Evolutionary conservation across 208 protist species (phyloP).

Genomic region (Kentomonas sorsogonicus): DNA sequence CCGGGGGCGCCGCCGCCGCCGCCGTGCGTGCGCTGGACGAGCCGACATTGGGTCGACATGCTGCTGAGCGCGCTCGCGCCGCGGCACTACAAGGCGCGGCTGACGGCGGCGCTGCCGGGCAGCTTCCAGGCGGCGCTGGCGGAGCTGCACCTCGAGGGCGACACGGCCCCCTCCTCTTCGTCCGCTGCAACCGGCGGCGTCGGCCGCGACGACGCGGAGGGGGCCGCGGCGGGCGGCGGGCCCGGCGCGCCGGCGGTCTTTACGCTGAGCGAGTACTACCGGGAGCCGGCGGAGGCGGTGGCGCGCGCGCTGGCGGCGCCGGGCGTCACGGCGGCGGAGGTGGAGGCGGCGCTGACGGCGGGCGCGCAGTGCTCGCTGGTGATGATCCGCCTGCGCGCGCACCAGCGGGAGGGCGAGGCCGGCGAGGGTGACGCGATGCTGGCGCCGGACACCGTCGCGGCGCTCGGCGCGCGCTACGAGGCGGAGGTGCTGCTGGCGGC

Average conservation of each 20-base stretch:
- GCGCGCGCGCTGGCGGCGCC: neutral
- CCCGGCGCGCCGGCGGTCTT: too few species aligned
- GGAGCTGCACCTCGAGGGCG: neutral
- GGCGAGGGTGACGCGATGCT: too few species aligned
- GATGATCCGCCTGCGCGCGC: neutral
- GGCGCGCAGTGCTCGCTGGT: neutral
- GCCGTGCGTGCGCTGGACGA: neutral
- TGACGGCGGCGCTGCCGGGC: slow-evolving; percentile 20
- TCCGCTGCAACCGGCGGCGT: too few species aligned
- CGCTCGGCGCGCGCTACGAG: slow-evolving; percentile 47
- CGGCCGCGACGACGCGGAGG: too few species aligned
- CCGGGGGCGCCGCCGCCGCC: slow-evolving; percentile 13
- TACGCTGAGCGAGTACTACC: too few species aligned
- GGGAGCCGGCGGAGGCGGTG: too few species aligned
- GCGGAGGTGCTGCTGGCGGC: slow-evolving; percentile 70
- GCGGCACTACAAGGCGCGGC: slow-evolving; percentile 16
- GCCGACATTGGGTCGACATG: neutral
- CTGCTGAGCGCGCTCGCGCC: neutral
- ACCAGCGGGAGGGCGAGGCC: neutral
- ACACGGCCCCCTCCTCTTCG: too few species aligned
- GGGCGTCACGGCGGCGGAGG: neutral
- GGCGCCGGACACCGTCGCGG: slow-evolving; percentile 27
- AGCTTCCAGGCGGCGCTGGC: slow-evolving; percentile 13
- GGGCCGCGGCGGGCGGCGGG: too few species aligned
- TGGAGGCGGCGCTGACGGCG: neutral